Evolutionary conservation across 2,329 filamentous ascomycete species (phyloP), one percentile per base, ranked within the genome.

Genomic region (Stagonosporopsis cucurbitacearum): DNA sequence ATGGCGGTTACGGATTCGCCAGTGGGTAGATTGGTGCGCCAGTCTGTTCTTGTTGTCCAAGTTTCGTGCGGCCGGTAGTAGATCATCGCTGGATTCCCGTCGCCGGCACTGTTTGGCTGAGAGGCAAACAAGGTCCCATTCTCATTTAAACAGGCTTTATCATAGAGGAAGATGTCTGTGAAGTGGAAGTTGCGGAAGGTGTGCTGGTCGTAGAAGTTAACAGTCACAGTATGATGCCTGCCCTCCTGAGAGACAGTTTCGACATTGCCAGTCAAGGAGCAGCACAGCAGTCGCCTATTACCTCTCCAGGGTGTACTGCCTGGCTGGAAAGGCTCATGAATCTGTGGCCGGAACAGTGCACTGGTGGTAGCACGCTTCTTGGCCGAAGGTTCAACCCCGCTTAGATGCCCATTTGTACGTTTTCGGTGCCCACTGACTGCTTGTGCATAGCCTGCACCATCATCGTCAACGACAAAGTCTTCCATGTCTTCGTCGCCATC

Each of bases 191-290:
- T 92, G 43, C 94, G 86, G 73, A 96, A 90, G 56, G 90, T 88
- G 65, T 96, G 92, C 55, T 92, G 89, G 74, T 99, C 96, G 73
- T 98, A 97, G 74, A 99, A 99, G 69, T 98, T 95, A 2, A 98
- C 93, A 0, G 93, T 97, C 11, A 99, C 88, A 1, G 95, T 99
- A 72, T 98, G 75, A 54, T 82, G 87, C 66, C 94, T 89, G 0
- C 89, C 90, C 69, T 97, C 93, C 75, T 99, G 95, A 65, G 96
- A 91, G 17, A 99, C 91, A 0, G 94, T 98, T 92, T 95, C 99
- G 8, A 97, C 91, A 69, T 96, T 95, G 0, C 96, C 95, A 49
- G 93, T 91, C 56, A 99, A 80, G 71, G 98, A 98, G 36, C 98
- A 84, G 70, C 92, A 96, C 0, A 99, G 83, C 71, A 99, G 96